Percentiles rank a stretch among this genome's conserved stretches.
These are phyloP conservation scores for Cubamyces sp. DNA, from an alignment of 768 basidiomycete genomes.

Conservation along the genomic window DNA sequence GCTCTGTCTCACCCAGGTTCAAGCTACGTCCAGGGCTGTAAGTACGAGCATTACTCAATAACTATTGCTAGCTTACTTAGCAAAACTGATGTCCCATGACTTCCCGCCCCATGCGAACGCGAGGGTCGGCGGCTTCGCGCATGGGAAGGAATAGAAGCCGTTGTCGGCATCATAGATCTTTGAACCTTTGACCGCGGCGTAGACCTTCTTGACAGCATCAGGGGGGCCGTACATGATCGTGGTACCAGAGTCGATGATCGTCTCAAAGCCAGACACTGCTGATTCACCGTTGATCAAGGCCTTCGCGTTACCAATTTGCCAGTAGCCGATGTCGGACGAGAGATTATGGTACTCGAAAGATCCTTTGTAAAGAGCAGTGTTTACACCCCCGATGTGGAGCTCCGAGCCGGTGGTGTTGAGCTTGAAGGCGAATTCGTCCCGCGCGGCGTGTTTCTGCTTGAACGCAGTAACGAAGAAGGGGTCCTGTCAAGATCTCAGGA, in stretches of 20 bases:
- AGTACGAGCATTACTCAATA: background rate
- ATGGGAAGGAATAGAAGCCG: conserved; percentile 29
- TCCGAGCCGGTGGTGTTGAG: conserved; percentile 29
- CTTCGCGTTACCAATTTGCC: conserved; percentile 17
- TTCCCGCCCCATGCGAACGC: conserved; percentile 27
- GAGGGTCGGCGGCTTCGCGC: conserved; percentile 7
- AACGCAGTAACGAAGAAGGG: conserved; percentile 29
- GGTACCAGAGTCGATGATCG: conserved; percentile 36
- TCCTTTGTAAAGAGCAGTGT: conserved; percentile 38
- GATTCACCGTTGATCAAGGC: conserved; percentile 18
- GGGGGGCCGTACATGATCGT: conserved; percentile 35
- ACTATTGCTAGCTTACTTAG: conserved; percentile 2
- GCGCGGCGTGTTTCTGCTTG: conserved; percentile 12
- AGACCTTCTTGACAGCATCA: conserved; percentile 25
- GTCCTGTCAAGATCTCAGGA: conserved; percentile 2
- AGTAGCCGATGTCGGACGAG: conserved; percentile 19
- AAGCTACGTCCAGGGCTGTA: conserved; percentile 9
- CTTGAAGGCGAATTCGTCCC: conserved; percentile 33
- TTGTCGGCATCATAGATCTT: conserved; percentile 13
- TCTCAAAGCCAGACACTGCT: conserved; percentile 14
- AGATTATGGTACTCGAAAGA: conserved; percentile 31
- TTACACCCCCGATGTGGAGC: conserved; percentile 41
- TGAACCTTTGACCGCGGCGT: conserved; percentile 26
- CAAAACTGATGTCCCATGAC: conserved; percentile 14
- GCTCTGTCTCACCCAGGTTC: conserved; percentile 36